phyloP scores from a whole-genome alignment of 306 rosid species.

The Trifolium repens region DNA sequence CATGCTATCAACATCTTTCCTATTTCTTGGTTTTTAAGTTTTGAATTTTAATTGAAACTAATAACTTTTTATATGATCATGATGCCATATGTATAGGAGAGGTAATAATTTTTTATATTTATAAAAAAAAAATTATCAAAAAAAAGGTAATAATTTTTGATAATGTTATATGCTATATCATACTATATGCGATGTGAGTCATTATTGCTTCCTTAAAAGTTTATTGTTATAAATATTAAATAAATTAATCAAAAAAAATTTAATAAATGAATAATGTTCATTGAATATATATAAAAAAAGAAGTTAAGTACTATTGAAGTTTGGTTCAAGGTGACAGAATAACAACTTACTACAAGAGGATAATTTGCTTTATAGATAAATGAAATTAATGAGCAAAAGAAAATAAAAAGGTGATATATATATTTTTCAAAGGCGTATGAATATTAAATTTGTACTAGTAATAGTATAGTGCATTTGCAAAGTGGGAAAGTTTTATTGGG shows the following conservation, averaged over 20 bases:
- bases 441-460: not conserved
- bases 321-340: too few relatives aligned
- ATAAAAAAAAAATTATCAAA: too few relatives aligned
- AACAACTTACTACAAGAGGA: not conserved
- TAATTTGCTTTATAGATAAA: constrained; percentile 1
- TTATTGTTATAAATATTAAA: not conserved
- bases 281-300: not conserved
- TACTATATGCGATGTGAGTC: not conserved
- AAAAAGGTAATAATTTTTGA: too few relatives aligned
- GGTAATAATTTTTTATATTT: too few relatives aligned
- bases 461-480: not conserved
- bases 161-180: too few relatives aligned
- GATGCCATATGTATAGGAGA: too few relatives aligned
- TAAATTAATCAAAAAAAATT: not conserved
- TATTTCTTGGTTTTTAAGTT: not conserved
- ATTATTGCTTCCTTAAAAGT: not conserved
- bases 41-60: not conserved
- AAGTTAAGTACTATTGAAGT: not conserved
- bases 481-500: constrained; percentile 26
- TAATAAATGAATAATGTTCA: not conserved
- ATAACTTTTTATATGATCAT: not conserved
- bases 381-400: not conserved
- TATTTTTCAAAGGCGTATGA: not conserved
- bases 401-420: not conserved
- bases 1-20: not conserved